Evolutionary conservation across 139 green algal genomes (phyloP), one percentile per base, ranked within the genome.

Genomic region (Micromonas commoda): DNA sequence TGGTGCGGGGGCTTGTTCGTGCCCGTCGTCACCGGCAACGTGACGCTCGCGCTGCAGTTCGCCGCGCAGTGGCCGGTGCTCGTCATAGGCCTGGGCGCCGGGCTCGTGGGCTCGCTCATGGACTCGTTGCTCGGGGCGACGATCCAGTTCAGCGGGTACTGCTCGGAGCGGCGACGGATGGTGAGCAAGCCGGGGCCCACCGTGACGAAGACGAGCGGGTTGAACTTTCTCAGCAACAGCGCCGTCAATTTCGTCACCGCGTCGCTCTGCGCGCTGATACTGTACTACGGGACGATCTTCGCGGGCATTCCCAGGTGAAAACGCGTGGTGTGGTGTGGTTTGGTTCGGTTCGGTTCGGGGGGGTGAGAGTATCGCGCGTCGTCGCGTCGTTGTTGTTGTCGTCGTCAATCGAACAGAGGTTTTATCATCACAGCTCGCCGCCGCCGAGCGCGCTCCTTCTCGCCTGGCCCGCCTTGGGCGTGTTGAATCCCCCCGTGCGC

Each of bases 101-200:
- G 93, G 3, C 66, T 98, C 45, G 2, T 89, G 4, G 91, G 91
- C 0, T 96, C 89, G 0, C 64, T 98, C 64, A 23, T 98, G 2
- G 95, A 99, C 80, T 96, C 89, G 0, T 29, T 97, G 3, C 86
- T 99, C 31, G 95, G 95, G 0, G 95, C 95, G 4, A 96, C 92
- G 0, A 31, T 97, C 34, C 94, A 98, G 82, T 97, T 90, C 79
- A 93, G 84, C 13, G 90, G 93, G 0, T 87, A 68, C 24, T 84
- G 79, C 67, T 39, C 32, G 35, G 39, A 38, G 32, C 31, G 37
- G 4, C 33, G 79, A 63, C 81, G 81, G 16, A 75, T 92, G 13
- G 90, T 87, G 0, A 63, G 38, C 52, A 71, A 63, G 34, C 86
- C 89, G 0, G 90, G 89, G 13, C 86, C 85, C 4, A 69, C 38